Conservation (phyloP, 768 basidiomycete species). For the Pisolithus marmoratus region DNA sequence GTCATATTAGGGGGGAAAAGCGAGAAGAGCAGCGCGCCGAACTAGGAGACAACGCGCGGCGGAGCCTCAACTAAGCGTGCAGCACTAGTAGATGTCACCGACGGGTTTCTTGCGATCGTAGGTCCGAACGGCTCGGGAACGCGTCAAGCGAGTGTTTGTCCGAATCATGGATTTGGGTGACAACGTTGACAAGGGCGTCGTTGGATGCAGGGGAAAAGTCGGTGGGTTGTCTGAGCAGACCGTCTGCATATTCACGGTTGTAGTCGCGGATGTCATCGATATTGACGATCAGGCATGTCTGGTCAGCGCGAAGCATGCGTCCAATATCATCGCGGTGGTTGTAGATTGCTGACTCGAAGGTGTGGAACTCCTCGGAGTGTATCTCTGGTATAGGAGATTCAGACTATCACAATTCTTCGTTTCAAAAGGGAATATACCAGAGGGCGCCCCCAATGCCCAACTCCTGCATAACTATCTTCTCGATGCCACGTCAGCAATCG, state of each 20-base stretch:
- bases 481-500: slow-evolving; percentile 84
- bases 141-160: slow-evolving; percentile 80
- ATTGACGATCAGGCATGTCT: slow-evolving; percentile 89
- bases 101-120: slow-evolving; percentile 85
- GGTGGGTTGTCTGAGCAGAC: slow-evolving; percentile 82
- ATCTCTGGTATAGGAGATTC: no score
- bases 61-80: slow-evolving; percentile 8
- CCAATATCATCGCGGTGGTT: slow-evolving; percentile 84
- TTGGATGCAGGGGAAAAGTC: slow-evolving; percentile 83
- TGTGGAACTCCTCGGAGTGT: slow-evolving; percentile 83
- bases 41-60: no score
- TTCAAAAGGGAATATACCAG: no score
- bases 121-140: slow-evolving; percentile 97
- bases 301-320: slow-evolving; percentile 75
- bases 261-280: slow-evolving; percentile 94
- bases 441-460: no score
- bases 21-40: slow-evolving; percentile 11
- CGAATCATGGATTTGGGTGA: slow-evolving; percentile 67
- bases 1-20: slow-evolving; percentile 9
- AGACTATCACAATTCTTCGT: no score
- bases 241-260: slow-evolving; percentile 81
- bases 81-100: slow-evolving; percentile 11
- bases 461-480: no score
- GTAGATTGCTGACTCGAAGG: slow-evolving; percentile 57
- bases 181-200: slow-evolving; percentile 75